Conservation (phyloP, 2,329 filamentous ascomycete genomes). For the Torrubiellomyces zombiae region DNA sequence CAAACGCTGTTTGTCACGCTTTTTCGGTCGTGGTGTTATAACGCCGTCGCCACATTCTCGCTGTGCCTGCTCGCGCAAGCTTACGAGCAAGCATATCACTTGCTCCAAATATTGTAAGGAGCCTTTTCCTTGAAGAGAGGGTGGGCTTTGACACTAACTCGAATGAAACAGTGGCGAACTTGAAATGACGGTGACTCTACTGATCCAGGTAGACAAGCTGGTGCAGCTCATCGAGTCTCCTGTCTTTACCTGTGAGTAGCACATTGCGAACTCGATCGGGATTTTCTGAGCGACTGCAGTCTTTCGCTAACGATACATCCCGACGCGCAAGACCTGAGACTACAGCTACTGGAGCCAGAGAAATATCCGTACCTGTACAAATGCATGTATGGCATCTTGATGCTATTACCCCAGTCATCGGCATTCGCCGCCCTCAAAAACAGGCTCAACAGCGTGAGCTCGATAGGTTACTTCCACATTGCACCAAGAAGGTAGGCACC, state of each 20-base stretch:
- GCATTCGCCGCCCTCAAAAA: slow-evolving; percentile 96
- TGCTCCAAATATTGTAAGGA: slow-evolving; percentile 81
- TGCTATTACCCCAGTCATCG: slow-evolving; percentile 95
- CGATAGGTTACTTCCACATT: slow-evolving; percentile 86
- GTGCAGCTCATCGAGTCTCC: slow-evolving; percentile 94
- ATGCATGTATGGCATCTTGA: slow-evolving; percentile 89
- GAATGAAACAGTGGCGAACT: slow-evolving; percentile 66
- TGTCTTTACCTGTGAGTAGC: slow-evolving; percentile 79
- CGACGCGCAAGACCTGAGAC: slow-evolving; percentile 55
- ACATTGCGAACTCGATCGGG: too few species aligned
- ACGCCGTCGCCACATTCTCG: slow-evolving; percentile 93
- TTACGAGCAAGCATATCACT: slow-evolving; percentile 93
- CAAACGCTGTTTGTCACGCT: slow-evolving; percentile 89
- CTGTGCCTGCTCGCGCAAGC: slow-evolving; percentile 89
- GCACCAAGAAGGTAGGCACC: slow-evolving; percentile 63
- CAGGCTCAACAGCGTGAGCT: slow-evolving; percentile 87
- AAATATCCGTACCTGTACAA: slow-evolving; percentile 92
- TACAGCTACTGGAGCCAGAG: slow-evolving; percentile 90
- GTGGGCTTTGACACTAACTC: slow-evolving; percentile 3
- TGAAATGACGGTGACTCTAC: slow-evolving; percentile 96
- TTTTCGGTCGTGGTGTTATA: slow-evolving; percentile 96
- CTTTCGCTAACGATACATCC: too few species aligned
- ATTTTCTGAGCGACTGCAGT: too few species aligned
- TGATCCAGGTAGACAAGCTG: slow-evolving; percentile 97
- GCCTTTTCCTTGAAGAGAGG: neutral